Evolutionary conservation across 139 green algal genomes (phyloP).

Genomic region (Picochlorum sp.): DNA sequence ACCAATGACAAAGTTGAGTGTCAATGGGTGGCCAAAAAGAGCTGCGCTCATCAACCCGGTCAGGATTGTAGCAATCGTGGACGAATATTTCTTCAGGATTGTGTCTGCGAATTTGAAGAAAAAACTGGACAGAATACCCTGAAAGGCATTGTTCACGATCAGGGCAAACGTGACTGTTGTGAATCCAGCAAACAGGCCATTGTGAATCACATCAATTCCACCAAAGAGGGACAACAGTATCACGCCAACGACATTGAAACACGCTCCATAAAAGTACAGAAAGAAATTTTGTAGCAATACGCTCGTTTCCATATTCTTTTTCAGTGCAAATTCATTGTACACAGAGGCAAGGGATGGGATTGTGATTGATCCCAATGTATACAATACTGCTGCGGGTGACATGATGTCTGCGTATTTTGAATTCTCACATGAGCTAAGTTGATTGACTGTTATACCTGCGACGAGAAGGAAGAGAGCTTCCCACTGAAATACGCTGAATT

Average conservation of each 20-base stretch:
- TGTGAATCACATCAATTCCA: background rate
- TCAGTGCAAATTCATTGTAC: constrained; percentile 92
- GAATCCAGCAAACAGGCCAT: constrained; percentile 52
- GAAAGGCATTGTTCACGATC: constrained; percentile 86
- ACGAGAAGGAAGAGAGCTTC: constrained; percentile 92
- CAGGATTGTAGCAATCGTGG: constrained; percentile 91
- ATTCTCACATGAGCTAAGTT: constrained; percentile 57
- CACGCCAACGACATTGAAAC: constrained; percentile 73
- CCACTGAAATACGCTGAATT: constrained; percentile 82
- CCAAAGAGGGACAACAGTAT: constrained; percentile 8
- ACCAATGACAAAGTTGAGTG: constrained; percentile 88
- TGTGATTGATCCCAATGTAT: constrained; percentile 72
- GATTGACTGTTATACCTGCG: constrained; percentile 92
- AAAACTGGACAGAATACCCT: constrained; percentile 88
- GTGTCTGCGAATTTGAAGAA: constrained; percentile 99
- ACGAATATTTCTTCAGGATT: constrained; percentile 95
- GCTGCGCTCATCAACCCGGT: constrained; percentile 79
- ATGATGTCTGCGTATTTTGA: constrained; percentile 21
- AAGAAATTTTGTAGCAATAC: constrained; percentile 97
- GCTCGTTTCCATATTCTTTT: constrained; percentile 92
- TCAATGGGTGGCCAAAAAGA: constrained; percentile 85
- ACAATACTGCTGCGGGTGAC: constrained; percentile 42
- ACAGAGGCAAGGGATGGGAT: constrained; percentile 83
- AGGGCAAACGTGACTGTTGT: constrained; percentile 49
- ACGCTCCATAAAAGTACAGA: constrained; percentile 86